These are phyloP conservation scores for Talaromyces marneffei DNA, from an alignment of 2,329 filamentous ascomycete genomes.

Conservation along the genomic window DNA sequence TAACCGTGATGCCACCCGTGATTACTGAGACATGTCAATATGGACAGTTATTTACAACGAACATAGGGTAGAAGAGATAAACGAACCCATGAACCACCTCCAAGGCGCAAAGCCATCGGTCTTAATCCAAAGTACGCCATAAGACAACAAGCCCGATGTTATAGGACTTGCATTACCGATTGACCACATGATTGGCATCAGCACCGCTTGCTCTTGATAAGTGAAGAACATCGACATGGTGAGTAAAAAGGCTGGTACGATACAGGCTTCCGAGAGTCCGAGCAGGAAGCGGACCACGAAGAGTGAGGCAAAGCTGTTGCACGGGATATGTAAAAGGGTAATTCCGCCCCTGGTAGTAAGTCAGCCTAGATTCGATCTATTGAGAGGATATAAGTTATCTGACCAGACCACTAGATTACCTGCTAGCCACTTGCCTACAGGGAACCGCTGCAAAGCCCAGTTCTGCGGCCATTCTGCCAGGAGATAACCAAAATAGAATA, in stretches of 20 bases:
- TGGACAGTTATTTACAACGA: background rate
- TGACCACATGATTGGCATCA: conserved; percentile 36
- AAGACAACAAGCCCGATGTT: conserved; percentile 36
- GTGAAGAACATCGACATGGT: conserved; percentile 37
- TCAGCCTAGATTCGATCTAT: background rate
- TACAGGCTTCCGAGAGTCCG: conserved; percentile 49
- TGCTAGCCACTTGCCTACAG: conserved; percentile 10
- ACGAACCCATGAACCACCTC: conserved; percentile 38
- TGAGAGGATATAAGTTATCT: background rate
- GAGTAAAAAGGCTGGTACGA: conserved; percentile 46
- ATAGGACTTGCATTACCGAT: conserved; percentile 38
- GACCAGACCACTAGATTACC: conserved; percentile 10
- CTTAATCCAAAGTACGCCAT: conserved; percentile 39
- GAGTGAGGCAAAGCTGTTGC: conserved; percentile 44
- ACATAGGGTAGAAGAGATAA: background rate
- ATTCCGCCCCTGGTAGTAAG: background rate
- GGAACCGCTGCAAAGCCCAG: conserved; percentile 11
- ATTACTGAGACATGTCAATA: background rate
- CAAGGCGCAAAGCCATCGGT: conserved; percentile 33
- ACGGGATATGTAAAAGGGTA: conserved; percentile 36
- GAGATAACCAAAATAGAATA: conserved; percentile 13
- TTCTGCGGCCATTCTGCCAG: conserved; percentile 12
- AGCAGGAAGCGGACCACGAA: conserved; percentile 48
- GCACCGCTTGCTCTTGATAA: conserved; percentile 29
- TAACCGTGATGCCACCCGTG: conserved; percentile 15